phyloP scores from a whole-genome alignment of 2,329 filamentous ascomycete species.

The Fusarium domesticum region DNA sequence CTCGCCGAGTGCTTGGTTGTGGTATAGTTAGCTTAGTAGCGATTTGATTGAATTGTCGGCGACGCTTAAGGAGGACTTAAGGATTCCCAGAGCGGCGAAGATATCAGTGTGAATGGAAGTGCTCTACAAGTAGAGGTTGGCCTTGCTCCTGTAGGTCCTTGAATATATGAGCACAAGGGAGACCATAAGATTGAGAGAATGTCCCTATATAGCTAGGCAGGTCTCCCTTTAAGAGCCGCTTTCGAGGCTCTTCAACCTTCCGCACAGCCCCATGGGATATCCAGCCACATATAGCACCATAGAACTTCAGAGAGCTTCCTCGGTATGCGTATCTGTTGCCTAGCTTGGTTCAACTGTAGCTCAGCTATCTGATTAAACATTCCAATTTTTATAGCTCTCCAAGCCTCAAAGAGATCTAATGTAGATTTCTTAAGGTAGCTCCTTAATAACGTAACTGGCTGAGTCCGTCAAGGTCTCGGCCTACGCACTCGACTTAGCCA shows the following conservation, averaged over 20 bases:
- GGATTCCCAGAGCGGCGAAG: too few relatives aligned
- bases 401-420: slow-evolving; percentile 16
- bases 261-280: slow-evolving; percentile 1
- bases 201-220: neutral
- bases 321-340: slow-evolving; percentile 11
- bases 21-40: too few relatives aligned
- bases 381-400: slow-evolving; percentile 13
- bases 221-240: neutral
- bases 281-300: slow-evolving; percentile 10
- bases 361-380: slow-evolving; percentile 12
- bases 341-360: slow-evolving; percentile 12
- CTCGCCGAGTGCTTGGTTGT: too few relatives aligned
- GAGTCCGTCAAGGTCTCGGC: too few relatives aligned
- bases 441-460: too few relatives aligned
- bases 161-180: too few relatives aligned
- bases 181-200: slow-evolving; percentile 1
- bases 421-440: slow-evolving; percentile 13
- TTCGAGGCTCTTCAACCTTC: neutral
- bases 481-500: too few relatives aligned
- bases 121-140: too few relatives aligned
- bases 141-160: too few relatives aligned
- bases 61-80: too few relatives aligned
- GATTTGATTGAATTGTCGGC: too few relatives aligned
- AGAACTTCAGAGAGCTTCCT: slow-evolving; percentile 13
- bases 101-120: too few relatives aligned